Conservation (phyloP, 495 filamentous ascomycete species). For the Aspergillus saccharolyticus region DNA sequence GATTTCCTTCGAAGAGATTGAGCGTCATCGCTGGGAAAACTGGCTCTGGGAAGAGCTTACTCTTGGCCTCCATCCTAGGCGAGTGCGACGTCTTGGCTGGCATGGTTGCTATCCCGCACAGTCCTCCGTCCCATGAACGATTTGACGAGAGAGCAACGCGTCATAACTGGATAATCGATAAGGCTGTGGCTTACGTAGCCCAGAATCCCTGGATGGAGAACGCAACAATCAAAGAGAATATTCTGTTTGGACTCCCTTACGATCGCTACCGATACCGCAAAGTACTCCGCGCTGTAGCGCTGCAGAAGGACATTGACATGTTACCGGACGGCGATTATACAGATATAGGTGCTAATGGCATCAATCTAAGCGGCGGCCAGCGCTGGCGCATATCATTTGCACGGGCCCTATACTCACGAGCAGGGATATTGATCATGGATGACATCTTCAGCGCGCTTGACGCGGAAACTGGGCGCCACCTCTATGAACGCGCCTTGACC, state of each 20-base stretch:
- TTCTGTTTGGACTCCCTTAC: slow-evolving; percentile 64
- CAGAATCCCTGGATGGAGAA: slow-evolving; percentile 84
- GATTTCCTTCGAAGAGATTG: slow-evolving; percentile 60
- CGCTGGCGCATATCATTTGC: slow-evolving; percentile 75
- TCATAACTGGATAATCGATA: slow-evolving; percentile 66
- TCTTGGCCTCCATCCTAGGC: slow-evolving; percentile 55
- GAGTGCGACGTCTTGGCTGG: slow-evolving; percentile 49
- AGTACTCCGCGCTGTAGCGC: slow-evolving; percentile 58
- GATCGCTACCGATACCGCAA: slow-evolving; percentile 59
- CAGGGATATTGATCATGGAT: slow-evolving; percentile 69
- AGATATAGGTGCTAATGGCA: slow-evolving; percentile 73
- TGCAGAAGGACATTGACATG: slow-evolving; percentile 68
- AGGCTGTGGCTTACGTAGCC: slow-evolving; percentile 64
- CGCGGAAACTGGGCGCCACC: slow-evolving; percentile 67
- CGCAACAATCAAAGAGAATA: slow-evolving; percentile 68
- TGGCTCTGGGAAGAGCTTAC: slow-evolving; percentile 56
- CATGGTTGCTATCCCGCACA: slow-evolving; percentile 39
- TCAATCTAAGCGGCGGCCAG: slow-evolving; percentile 76
- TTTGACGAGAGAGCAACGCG: slow-evolving; percentile 52
- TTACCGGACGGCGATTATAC: slow-evolving; percentile 66
- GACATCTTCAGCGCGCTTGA: slow-evolving; percentile 69
- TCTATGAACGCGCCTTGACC: slow-evolving; percentile 67
- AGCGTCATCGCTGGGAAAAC: slow-evolving; percentile 52
- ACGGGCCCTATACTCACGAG: slow-evolving; percentile 71
- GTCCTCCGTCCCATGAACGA: slow-evolving; percentile 30